Evolutionary conservation across 164 flowering plant genomes (phyloP).

Genomic region (Annona squamosa): DNA sequence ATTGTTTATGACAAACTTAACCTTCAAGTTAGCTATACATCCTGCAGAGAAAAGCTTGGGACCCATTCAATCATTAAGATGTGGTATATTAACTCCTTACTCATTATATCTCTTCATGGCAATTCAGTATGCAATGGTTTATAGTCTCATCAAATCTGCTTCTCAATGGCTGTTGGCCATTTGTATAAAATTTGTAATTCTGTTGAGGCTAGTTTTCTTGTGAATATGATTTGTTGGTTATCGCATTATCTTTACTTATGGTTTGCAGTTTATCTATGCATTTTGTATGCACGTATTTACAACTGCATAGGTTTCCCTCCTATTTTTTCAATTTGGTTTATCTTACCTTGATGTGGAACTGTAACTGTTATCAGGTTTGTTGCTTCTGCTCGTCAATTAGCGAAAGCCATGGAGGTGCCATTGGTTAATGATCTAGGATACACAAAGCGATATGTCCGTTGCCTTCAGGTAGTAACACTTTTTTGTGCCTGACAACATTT

Average conservation of each 20-base stretch:
- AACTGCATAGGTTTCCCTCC: not conserved
- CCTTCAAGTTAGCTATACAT: too few species aligned
- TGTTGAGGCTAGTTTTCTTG: not conserved
- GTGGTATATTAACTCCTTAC: too few species aligned
- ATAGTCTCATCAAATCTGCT: too few species aligned
- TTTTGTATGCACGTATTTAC: not conserved
- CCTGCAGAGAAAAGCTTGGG: too few species aligned
- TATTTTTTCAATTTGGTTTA: not conserved
- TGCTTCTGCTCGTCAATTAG: slow-evolving; percentile 38
- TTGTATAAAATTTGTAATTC: not conserved
- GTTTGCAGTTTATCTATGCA: not conserved
- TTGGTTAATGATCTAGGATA: slow-evolving; percentile 97
- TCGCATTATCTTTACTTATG: not conserved
- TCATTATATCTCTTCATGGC: too few species aligned
- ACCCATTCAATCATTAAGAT: too few species aligned
- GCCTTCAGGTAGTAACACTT: slow-evolving; percentile 71
- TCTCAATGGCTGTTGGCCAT: not conserved
- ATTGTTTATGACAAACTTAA: too few species aligned
- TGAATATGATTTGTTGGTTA: not conserved
- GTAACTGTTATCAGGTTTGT: slow-evolving; percentile 42
- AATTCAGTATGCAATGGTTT: too few species aligned
- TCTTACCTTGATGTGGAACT: not conserved
- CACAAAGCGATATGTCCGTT: slow-evolving; percentile 98
- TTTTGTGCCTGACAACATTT: too few species aligned
- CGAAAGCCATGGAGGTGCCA: slow-evolving; percentile 98